phyloP scores from a whole-genome alignment of 495 filamentous ascomycete species.

The Podospora fimiseda region DNA sequence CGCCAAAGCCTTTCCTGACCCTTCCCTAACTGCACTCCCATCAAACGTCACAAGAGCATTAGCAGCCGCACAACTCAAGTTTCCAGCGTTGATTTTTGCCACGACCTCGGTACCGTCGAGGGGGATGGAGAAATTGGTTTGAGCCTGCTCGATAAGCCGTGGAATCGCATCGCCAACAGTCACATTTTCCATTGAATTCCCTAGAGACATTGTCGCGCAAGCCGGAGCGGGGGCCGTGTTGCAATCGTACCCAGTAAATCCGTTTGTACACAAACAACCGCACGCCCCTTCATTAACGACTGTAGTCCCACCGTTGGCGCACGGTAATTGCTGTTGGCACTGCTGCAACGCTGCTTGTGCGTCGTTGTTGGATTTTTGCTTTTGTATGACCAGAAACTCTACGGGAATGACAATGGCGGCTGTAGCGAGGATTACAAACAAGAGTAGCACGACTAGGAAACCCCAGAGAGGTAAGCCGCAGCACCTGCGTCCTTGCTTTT shows the following conservation, averaged over 20 bases:
- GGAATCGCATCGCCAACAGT: slow-evolving; percentile 77
- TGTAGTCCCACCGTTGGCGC: slow-evolving; percentile 75
- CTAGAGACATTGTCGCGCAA: slow-evolving; percentile 63
- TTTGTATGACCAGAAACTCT: slow-evolving; percentile 68
- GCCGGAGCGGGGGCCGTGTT: slow-evolving; percentile 52
- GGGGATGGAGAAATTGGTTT: slow-evolving; percentile 66
- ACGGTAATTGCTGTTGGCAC: slow-evolving; percentile 52
- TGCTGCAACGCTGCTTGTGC: slow-evolving; percentile 31
- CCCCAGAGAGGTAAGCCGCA: slow-evolving; percentile 82
- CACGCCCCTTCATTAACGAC: slow-evolving; percentile 60
- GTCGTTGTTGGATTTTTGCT: slow-evolving; percentile 25
- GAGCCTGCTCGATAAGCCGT: slow-evolving; percentile 56
- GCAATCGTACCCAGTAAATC: slow-evolving; percentile 77
- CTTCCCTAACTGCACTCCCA: slow-evolving; percentile 36
- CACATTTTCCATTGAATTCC: slow-evolving; percentile 53
- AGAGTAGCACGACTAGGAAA: slow-evolving; percentile 62
- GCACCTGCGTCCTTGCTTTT: slow-evolving; percentile 33
- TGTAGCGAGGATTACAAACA: slow-evolving; percentile 69
- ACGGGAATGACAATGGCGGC: slow-evolving; percentile 84
- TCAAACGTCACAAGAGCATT: slow-evolving; percentile 84
- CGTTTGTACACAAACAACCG: slow-evolving; percentile 80
- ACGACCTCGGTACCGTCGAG: slow-evolving; percentile 62
- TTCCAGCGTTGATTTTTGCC: slow-evolving; percentile 64
- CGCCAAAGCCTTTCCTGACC: slow-evolving; percentile 13
- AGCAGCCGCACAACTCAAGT: slow-evolving; percentile 70